Conservation (phyloP, 2,329 filamentous ascomycete genomes). For the Epichloe festucae region DNA sequence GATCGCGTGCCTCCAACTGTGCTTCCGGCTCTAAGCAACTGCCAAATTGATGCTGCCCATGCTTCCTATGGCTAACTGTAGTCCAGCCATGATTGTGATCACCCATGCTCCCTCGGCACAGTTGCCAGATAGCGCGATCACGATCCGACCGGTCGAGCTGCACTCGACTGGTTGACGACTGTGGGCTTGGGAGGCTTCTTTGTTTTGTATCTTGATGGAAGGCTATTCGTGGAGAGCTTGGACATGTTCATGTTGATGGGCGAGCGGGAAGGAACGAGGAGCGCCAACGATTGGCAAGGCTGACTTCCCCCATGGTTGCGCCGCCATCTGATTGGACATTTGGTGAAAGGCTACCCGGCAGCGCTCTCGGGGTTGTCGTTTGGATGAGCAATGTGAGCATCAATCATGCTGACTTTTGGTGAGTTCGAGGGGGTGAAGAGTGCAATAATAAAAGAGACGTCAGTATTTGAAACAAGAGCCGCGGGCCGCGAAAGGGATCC, state of each 20-base stretch:
- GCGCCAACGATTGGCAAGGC: background rate
- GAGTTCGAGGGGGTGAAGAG: too few species aligned
- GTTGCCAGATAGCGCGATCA: background rate
- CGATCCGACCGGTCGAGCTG: background rate
- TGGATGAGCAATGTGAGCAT: too few species aligned
- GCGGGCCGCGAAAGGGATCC: too few species aligned
- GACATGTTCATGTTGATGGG: background rate
- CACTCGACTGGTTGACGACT: background rate
- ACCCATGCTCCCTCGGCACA: constrained; percentile 12
- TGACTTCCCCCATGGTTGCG: background rate
- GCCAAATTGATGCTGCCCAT: constrained; percentile 8
- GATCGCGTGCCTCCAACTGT: constrained; percentile 19
- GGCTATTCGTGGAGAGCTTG: background rate
- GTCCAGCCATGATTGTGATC: constrained; percentile 20
- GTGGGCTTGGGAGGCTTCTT: background rate
- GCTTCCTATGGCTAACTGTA: constrained; percentile 17
- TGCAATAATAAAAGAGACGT: too few species aligned
- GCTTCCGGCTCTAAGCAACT: constrained; percentile 13
- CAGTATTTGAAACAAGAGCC: too few species aligned
- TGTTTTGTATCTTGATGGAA: background rate
- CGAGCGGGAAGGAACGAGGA: background rate
- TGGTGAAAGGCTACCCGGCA: background rate
- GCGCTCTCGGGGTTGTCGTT: background rate
- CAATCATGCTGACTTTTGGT: too few species aligned
- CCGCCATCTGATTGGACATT: background rate